Evolutionary conservation across 306 rosid genomes (phyloP).

Genomic region (Lathyrus sativus): DNA sequence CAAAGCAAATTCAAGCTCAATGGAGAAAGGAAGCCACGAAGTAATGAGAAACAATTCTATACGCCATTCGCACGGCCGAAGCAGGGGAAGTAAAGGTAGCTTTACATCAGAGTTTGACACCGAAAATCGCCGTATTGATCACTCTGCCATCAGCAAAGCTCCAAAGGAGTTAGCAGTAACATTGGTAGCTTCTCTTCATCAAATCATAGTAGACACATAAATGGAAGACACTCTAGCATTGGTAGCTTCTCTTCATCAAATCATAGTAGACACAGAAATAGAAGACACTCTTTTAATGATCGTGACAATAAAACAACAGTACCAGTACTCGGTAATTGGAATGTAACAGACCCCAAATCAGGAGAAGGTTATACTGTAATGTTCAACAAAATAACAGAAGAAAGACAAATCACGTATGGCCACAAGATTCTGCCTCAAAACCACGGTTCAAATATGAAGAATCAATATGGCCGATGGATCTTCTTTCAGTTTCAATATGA

Average conservation of each 20-base stretch:
- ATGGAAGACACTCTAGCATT: constrained; percentile 23
- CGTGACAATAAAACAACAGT: background rate
- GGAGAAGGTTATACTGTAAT: constrained; percentile 41
- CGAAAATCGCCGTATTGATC: constrained; percentile 5
- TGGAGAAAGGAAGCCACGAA: constrained; percentile 22
- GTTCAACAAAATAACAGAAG: constrained; percentile 40
- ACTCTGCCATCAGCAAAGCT: background rate
- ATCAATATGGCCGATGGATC: background rate
- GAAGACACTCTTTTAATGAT: background rate
- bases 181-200: constrained; percentile 34
- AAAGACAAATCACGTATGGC: constrained; percentile 1
- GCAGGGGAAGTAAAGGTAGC: constrained; percentile 34
- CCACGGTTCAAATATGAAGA: constrained; percentile 32
- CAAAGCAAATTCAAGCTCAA: constrained; percentile 18
- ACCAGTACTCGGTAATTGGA: constrained; percentile 42
- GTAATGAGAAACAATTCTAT: background rate
- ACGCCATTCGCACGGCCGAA: background rate
- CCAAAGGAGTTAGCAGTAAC: constrained; percentile 12
- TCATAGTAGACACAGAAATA: too few species aligned
- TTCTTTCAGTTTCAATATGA: constrained; percentile 23
- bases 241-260: too few species aligned
- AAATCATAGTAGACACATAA: constrained; percentile 17
- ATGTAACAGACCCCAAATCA: constrained; percentile 36
- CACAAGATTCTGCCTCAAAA: background rate
- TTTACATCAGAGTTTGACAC: constrained; percentile 20